These are phyloP conservation scores for Paspalum notatum DNA, from an alignment of 176 grass and related monocot genomes.

Conservation along the genomic window DNA sequence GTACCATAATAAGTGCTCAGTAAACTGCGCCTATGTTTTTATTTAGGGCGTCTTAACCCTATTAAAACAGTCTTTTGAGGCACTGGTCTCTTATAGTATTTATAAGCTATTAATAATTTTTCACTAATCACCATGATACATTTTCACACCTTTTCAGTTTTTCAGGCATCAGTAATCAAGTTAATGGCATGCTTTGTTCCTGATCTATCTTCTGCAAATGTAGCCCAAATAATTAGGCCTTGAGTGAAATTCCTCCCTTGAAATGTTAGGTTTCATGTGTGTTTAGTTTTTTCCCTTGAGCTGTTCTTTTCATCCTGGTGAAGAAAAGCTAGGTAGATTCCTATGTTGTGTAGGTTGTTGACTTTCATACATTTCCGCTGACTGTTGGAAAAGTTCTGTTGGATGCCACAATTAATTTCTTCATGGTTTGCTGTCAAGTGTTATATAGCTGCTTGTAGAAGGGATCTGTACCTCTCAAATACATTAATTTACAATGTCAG, in stretches of 20 bases:
- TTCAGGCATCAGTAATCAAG: not conserved
- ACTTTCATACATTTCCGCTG: not conserved
- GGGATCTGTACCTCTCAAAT: not conserved
- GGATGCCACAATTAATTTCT: not conserved
- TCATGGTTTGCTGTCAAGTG: not conserved
- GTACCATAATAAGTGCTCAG: not conserved
- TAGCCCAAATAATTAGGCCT: not conserved
- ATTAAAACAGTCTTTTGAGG: not conserved
- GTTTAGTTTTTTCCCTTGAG: slow-evolving; percentile 1
- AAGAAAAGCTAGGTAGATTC: not conserved
- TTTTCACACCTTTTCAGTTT: not conserved
- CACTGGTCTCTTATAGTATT: not conserved
- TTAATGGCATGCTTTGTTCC: not conserved
- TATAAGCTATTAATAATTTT: not conserved
- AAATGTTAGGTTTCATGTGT: not conserved
- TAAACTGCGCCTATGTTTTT: not conserved
- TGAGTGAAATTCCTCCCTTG: not conserved
- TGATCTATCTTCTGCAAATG: not conserved
- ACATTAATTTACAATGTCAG: slow-evolving; percentile 5
- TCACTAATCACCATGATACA: not conserved
- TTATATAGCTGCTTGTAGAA: slow-evolving; percentile 14
- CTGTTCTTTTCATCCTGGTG: slow-evolving; percentile 5
- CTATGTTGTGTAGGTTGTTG: not conserved
- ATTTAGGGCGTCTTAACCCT: not conserved
- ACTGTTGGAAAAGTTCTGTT: slow-evolving; percentile 3